phyloP scores from a whole-genome alignment of 2,329 filamentous ascomycete genomes.

The Nemania sp. region DNA sequence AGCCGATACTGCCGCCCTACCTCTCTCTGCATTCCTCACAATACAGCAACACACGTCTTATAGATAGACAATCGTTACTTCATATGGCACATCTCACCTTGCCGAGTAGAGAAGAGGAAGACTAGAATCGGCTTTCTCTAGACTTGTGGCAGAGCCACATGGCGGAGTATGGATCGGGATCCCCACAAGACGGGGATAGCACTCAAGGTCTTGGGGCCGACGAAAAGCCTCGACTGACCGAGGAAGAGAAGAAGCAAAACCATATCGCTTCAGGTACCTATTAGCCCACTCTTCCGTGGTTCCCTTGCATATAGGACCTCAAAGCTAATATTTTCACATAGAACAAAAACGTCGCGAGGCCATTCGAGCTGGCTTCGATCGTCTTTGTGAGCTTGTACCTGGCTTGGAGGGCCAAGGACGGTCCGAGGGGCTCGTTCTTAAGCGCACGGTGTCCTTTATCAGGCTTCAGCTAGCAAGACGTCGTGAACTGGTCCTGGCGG shows the following conservation, averaged over 20 bases:
- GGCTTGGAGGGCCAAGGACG: slow-evolving; percentile 85
- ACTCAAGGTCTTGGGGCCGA: slow-evolving; percentile 49
- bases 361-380: slow-evolving; percentile 86
- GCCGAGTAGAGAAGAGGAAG: slow-evolving; percentile 3
- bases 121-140: not conserved
- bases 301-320: not conserved
- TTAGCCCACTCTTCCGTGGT: not conserved
- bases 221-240: slow-evolving; percentile 64
- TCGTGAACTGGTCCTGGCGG: slow-evolving; percentile 66
- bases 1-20: not conserved
- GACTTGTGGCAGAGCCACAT: slow-evolving; percentile 11
- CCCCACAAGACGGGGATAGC: slow-evolving; percentile 47
- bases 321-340: slow-evolving; percentile 29
- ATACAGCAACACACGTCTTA: not conserved
- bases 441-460: slow-evolving; percentile 75
- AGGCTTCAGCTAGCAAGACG: slow-evolving; percentile 70
- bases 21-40: not conserved
- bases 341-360: slow-evolving; percentile 75
- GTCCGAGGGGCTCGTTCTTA: slow-evolving; percentile 86
- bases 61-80: not conserved
- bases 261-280: slow-evolving; percentile 64
- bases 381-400: slow-evolving; percentile 82
- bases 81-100: slow-evolving; percentile 19
- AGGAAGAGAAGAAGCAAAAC: slow-evolving; percentile 67
- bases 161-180: slow-evolving; percentile 35